Evolutionary conservation across 306 rosid genomes (phyloP), one percentile per base, ranked within the genome.

Genomic region (Adenanthera pavonina): DNA sequence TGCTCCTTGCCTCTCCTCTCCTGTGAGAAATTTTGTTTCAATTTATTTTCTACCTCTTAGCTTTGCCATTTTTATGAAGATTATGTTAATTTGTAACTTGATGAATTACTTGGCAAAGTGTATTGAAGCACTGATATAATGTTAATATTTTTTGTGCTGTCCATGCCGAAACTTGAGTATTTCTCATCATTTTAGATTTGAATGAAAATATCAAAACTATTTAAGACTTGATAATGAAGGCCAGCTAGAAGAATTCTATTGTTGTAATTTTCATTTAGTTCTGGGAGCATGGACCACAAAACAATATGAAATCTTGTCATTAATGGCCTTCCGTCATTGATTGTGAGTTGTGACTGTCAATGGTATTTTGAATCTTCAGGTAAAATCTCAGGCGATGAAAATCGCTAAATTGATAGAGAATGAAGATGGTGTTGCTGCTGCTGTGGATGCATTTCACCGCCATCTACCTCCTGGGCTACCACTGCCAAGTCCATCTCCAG

Each of bases 361-460:
- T 61, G 48, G 52, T 71, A 59, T 49, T 66, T 61, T 47, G 25
- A 38, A 51, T 65, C 36, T 80, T 64, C 84, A 93, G 97, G 92
- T 93, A 34, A 93, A 93, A 86, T 69, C 87, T 77, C 90, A 65
- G 76, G 92, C 87, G 14, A 86, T 86, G 69, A 94, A 87, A 79
- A 54, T 87, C 15, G 91, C 94, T 4, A 85, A 87, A 81, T 80
- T 90, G 89, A 86, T 93, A 52, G 89, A 90, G 81, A 85, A 86
- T 10, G 98, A 94, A 82, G 98, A 94, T 15, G 97, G 98, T 54
- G 98, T 90, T 78, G 89, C 91, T 3, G 90, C 88, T 49, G 97
- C 98, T 20, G 98, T 94, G 7, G 85, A 90, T 77, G 92, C 95
- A 12, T 94, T 94, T 84, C 97, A 90, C 74, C 87, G 89, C 54